Percentiles rank a stretch among this genome's conserved stretches.
Conservation (phyloP, 208 protist species). For the Trypanosomatidae sp. region DNA sequence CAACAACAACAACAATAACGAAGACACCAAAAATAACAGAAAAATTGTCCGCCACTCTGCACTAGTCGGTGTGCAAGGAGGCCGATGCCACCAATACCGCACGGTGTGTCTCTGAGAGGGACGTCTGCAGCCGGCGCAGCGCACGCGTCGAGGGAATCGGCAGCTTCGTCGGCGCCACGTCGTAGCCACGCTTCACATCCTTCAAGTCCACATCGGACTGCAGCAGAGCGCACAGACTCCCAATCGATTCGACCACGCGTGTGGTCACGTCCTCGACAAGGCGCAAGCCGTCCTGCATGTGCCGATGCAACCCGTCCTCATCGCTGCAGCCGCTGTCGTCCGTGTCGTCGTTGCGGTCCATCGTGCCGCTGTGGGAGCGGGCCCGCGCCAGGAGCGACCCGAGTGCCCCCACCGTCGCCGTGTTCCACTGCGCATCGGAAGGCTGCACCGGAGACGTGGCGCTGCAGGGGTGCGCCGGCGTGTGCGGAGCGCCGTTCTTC, state of each 20-base stretch:
- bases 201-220: slow-evolving; percentile 3
- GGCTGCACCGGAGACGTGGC: neutral
- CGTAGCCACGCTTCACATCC: neutral
- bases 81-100: slow-evolving; percentile 4
- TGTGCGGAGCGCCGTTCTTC: too few relatives aligned
- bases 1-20: too few relatives aligned
- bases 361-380: neutral
- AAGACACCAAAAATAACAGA: too few relatives aligned
- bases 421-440: slow-evolving; percentile 15
- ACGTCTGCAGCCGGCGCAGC: slow-evolving; percentile 24
- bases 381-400: slow-evolving; percentile 2
- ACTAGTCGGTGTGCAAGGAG: slow-evolving; percentile 10
- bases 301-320: neutral
- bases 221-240: slow-evolving; percentile 16
- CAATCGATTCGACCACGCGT: slow-evolving; percentile 1
- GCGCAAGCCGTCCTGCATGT: slow-evolving; percentile 4
- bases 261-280: slow-evolving; percentile 4
- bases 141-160: slow-evolving; percentile 21
- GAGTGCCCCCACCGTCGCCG: slow-evolving; percentile 5
- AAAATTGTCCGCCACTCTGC: neutral
- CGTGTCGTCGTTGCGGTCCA: slow-evolving; percentile 3
- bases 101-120: slow-evolving; percentile 14
- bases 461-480: too few relatives aligned
- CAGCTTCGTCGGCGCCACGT: slow-evolving; percentile 5
- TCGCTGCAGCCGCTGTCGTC: neutral